Conservation (phyloP, 1,284 basidiomycete genomes). For the Athelia psychrophila region DNA sequence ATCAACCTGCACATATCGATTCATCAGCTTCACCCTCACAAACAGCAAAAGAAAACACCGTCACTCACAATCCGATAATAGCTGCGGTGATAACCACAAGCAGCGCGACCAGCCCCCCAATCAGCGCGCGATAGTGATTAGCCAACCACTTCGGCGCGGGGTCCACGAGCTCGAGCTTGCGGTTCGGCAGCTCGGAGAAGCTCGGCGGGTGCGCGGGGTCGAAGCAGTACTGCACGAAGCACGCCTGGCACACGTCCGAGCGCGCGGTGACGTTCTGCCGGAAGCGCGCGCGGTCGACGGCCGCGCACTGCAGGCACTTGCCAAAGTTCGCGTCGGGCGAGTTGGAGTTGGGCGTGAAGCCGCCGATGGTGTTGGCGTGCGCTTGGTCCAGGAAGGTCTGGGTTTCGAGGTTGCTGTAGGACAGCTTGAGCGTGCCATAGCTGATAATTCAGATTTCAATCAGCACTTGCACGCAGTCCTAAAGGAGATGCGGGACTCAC, state of each 20-base stretch:
- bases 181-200: conserved; percentile 36
- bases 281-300: conserved; percentile 48
- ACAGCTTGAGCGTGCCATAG: conserved; percentile 46
- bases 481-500: conserved; percentile 43
- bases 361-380: conserved; percentile 46
- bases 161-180: conserved; percentile 44
- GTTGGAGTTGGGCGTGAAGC: conserved; percentile 51
- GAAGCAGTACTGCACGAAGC: conserved; percentile 56
- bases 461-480: conserved; percentile 44
- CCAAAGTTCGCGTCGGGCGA: conserved; percentile 49
- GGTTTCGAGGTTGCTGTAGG: conserved; percentile 45
- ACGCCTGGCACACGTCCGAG: conserved; percentile 42
- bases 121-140: too few relatives aligned
- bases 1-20: too few relatives aligned
- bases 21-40: too few relatives aligned
- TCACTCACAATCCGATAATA: too few relatives aligned
- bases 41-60: too few relatives aligned
- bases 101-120: too few relatives aligned
- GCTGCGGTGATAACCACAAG: too few relatives aligned
- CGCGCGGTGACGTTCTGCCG: conserved; percentile 32
- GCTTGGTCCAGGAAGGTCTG: conserved; percentile 53
- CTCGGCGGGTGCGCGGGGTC: conserved; percentile 45
- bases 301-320: conserved; percentile 51
- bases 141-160: conserved; percentile 19
- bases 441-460: conserved; percentile 47